phyloP scores from a whole-genome alignment of 768 basidiomycete genomes.

The Termitomyces titanicus region DNA sequence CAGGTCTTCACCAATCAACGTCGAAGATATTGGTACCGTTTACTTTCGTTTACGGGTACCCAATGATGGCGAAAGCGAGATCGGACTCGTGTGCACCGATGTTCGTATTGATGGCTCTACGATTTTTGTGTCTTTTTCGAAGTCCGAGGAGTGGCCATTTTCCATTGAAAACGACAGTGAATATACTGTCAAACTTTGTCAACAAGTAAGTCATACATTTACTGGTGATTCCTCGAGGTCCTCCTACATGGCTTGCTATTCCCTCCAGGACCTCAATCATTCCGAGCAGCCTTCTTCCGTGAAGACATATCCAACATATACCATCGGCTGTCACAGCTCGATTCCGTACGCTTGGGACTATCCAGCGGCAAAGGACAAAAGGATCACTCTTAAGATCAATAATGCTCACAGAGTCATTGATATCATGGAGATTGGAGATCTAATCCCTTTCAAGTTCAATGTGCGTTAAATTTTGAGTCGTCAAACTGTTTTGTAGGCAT shows the following conservation, averaged over 20 bases:
- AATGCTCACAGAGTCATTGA: constrained; percentile 68
- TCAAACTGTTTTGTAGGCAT: not conserved
- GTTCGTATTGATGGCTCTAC: constrained; percentile 81
- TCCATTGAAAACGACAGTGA: constrained; percentile 87
- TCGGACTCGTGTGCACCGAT: constrained; percentile 68
- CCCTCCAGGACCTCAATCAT: constrained; percentile 39
- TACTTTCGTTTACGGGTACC: constrained; percentile 63
- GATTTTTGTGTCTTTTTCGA: constrained; percentile 77
- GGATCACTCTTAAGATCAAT: constrained; percentile 62
- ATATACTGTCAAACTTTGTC: constrained; percentile 60
- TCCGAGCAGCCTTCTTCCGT: constrained; percentile 29
- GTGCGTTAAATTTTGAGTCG: constrained; percentile 41
- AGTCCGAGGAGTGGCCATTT: constrained; percentile 85
- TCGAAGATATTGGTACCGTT: constrained; percentile 85
- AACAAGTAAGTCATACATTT: constrained; percentile 53
- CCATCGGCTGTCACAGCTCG: constrained; percentile 49
- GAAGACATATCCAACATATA: constrained; percentile 48
- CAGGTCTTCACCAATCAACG: constrained; percentile 91
- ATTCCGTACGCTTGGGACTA: constrained; percentile 90
- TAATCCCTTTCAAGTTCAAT: constrained; percentile 84
- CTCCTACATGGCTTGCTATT: not conserved
- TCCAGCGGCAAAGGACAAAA: constrained; percentile 82
- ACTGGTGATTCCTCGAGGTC: not conserved
- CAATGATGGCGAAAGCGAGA: constrained; percentile 27
- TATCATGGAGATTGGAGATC: constrained; percentile 92